phyloP scores from a whole-genome alignment of 106 monocot species.

The Vanilla planifolia region DNA sequence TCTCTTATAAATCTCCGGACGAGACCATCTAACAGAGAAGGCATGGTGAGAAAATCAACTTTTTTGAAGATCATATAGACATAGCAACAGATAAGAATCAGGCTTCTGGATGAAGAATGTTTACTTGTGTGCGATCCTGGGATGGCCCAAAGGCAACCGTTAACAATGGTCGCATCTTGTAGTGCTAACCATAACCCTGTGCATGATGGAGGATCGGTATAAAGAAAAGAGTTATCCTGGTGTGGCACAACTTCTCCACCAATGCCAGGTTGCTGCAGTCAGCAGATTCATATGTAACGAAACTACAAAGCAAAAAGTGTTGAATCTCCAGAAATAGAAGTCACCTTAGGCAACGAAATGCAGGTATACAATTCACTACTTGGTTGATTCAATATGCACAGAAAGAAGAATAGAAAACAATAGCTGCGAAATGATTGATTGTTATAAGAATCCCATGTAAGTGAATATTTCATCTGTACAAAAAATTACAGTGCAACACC shows the following conservation, averaged over 20 bases:
- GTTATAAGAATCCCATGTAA: too few species aligned
- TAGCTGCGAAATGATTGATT: too few species aligned
- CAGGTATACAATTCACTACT: too few species aligned
- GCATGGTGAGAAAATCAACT: background rate
- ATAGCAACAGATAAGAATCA: background rate
- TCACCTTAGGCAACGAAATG: too few species aligned
- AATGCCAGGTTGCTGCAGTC: conserved; percentile 92
- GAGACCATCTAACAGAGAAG: conserved; percentile 56
- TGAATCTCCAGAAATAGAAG: too few species aligned
- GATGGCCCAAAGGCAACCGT: conserved; percentile 97
- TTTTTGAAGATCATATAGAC: background rate
- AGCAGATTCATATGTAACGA: background rate
- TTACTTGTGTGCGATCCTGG: conserved; percentile 87
- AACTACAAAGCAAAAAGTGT: too few species aligned
- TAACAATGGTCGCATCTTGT: conserved; percentile 74
- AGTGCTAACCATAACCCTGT: conserved; percentile 93
- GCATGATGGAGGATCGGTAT: conserved; percentile 84
- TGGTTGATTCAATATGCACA: too few species aligned
- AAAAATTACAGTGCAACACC: too few species aligned
- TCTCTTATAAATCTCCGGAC: conserved; percentile 86
- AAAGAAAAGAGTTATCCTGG: conserved; percentile 93
- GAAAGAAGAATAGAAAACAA: too few species aligned
- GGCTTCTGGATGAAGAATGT: background rate
- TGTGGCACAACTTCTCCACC: conserved; percentile 97
- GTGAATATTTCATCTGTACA: too few species aligned